These are phyloP conservation scores for Ustilago shanxiensis DNA, from an alignment of 1,284 basidiomycete genomes.

Conservation along the genomic window DNA sequence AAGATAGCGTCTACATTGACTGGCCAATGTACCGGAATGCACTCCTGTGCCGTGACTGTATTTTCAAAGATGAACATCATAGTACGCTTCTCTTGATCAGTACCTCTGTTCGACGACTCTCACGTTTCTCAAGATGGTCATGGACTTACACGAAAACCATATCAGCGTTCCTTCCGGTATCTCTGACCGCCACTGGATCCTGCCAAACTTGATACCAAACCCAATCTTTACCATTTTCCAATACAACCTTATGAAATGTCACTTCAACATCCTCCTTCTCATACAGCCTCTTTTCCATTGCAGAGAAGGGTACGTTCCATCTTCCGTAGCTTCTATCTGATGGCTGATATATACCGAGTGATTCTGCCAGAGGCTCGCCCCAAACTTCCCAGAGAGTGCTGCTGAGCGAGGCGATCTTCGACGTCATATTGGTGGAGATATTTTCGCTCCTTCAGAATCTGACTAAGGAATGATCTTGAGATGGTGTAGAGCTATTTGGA, in stretches of 20 bases:
- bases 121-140: no score
- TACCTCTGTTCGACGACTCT: no score
- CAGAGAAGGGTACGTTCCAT: constrained; percentile 59
- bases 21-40: constrained; percentile 65
- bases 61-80: background rate
- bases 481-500: background rate
- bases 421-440: background rate
- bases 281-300: constrained; percentile 66
- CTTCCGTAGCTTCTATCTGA: constrained; percentile 61
- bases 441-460: background rate
- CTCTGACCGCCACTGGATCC: constrained; percentile 47
- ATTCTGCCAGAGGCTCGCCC: constrained; percentile 52
- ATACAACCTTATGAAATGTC: constrained; percentile 60
- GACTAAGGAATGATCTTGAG: background rate
- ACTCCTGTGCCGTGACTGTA: constrained; percentile 66
- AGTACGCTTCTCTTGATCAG: background rate
- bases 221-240: constrained; percentile 65
- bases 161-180: constrained; percentile 60
- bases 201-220: constrained; percentile 69
- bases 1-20: constrained; percentile 65
- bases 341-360: constrained; percentile 50
- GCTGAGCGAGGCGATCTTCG: constrained; percentile 14
- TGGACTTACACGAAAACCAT: constrained; percentile 62
- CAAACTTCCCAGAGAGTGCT: constrained; percentile 59
- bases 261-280: constrained; percentile 62